These are phyloP conservation scores for Diaporthe citriasiana DNA, from an alignment of 2,329 filamentous ascomycete genomes.

Conservation along the genomic window DNA sequence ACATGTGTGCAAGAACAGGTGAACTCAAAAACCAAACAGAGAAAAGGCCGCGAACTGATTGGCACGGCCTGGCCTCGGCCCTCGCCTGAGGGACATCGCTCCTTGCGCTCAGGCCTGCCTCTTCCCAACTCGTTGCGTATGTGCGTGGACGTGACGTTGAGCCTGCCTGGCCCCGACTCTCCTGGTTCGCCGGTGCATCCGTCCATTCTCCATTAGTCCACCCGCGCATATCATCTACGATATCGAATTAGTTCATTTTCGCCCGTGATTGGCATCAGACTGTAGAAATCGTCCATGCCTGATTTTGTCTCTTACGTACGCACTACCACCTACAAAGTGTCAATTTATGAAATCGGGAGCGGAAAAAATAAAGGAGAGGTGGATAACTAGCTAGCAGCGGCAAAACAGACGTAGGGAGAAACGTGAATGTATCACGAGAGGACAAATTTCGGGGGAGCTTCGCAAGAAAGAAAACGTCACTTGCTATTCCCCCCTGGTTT, in stretches of 20 bases:
- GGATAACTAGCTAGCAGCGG: background rate
- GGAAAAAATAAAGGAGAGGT: background rate
- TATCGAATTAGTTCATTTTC: background rate
- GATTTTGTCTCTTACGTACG: background rate
- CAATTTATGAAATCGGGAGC: background rate
- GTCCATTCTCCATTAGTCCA: background rate
- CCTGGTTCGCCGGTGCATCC: conserved; percentile 20
- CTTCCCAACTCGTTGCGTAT: background rate
- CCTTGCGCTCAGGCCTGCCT: conserved; percentile 9
- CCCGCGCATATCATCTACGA: background rate
- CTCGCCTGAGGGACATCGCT: conserved; percentile 18
- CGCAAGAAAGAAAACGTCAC: conserved; percentile 3
- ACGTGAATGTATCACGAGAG: background rate
- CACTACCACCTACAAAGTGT: background rate
- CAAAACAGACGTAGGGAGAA: background rate
- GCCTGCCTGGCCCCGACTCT: background rate
- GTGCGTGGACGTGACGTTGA: conserved; percentile 5
- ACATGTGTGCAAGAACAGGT: background rate
- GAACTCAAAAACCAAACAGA: conserved; percentile 2
- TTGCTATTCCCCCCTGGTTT: background rate
- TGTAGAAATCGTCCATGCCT: background rate
- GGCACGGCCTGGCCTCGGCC: background rate
- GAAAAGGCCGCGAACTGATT: conserved; percentile 5
- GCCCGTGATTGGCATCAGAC: background rate
- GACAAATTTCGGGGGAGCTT: conserved; percentile 30